Base-by-base conservation (phyloP, 2,329 filamentous ascomycete species). In the Pestalotiopsis fici region DNA sequence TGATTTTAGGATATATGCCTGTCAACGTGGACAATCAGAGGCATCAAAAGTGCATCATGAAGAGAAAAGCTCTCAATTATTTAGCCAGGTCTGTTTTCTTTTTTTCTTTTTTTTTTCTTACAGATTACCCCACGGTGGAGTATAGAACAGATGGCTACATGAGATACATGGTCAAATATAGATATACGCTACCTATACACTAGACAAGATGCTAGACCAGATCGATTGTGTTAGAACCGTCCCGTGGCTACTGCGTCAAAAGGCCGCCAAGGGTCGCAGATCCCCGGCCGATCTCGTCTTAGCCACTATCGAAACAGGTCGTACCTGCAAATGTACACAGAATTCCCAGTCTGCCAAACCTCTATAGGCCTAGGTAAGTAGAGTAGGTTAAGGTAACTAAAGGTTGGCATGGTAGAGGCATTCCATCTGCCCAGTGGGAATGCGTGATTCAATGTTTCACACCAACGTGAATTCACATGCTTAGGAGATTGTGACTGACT, bases 221-320 rank as follows among this genome's bases (percentile, higher is more conserved):
- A 57, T 57, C 55, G 55, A 57, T 21, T n/a, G 21, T 50, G 43
- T n/a, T 27, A 13, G 55, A 57, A 57, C 27, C 23, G 43, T 15
- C 27, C 55, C 55, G 27, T 25, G 37, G 39, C 27, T 47, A 54
- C 43, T 66, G 65, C 65, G 65, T 66, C 65, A 66, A 43, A 35
- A 62, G 57, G 39, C 65, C 56, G 43, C 65, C 65, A 66, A 66
- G 65, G 56, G 35, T 66, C 65, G 65, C 57, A 61, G 65, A 66
- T 66, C 65, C 37, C 60, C 18, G 55, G 61, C 27, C 25, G 43
- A 55, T 64, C 35, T 35, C 28, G 23, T 54, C 37, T 50, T 50
- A 50, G 43, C 43, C 43, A 50, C 43, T 50, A 50, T 50, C 43
- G 43, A 50, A 50, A 50, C 43, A 50, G 9, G 43, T 50, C 31